Evolutionary conservation across 1,284 basidiomycete species (phyloP), one percentile per base, ranked within the genome.

Genomic region (Cutaneotrichosporon sp.): DNA sequence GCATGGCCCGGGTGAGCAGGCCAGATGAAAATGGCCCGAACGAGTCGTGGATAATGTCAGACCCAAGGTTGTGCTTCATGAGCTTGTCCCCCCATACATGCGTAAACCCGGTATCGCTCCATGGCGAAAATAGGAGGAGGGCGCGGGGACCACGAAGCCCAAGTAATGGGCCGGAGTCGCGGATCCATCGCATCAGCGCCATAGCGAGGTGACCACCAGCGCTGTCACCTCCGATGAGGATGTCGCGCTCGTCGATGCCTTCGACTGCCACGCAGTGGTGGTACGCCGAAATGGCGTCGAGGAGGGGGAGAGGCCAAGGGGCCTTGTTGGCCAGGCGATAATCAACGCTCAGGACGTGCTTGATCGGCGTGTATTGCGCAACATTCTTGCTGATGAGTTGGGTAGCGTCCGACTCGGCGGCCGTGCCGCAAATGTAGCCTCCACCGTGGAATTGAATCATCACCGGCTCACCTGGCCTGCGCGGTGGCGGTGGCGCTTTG

Each of bases 181-280:
- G 52, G 4, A 72, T 34, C 60, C 59, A 72, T 10, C 70, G 49
- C 14, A 61, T 52, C 24, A 70, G 48, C 3, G 82, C 81, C 3
- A 86, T 75, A 0, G 81, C 82, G 3, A 87, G 75, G 64, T 87
- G 86, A 0, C 83, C 85, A 3, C 86, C 86, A 0, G 86, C 84
- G 37, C 81, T 83, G 65, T 87, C 85, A 17, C 85, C 86, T 7
- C 80, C 78, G 24, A 88, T 63, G 27, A 84, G 66, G 47, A 87
- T 80, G 62, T 84, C 82, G 54, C 76, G 75, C n/a, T 80, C 76
- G 1, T 71, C 68, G 53, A 82, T 77, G 0, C 76, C 75, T 6
- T 79, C 58, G 1, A 63, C 68, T 39, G 76, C 58, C 29, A 84
- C 77, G 8, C 85, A 79, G 61, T 85, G 82, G 48, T 77, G 72